A percentile compares a stretch with the other conserved stretches of the same genome.
Evolutionary conservation across 371 early-diverging fungal species (phyloP).

Genomic region (Antonospora locustae): DNA sequence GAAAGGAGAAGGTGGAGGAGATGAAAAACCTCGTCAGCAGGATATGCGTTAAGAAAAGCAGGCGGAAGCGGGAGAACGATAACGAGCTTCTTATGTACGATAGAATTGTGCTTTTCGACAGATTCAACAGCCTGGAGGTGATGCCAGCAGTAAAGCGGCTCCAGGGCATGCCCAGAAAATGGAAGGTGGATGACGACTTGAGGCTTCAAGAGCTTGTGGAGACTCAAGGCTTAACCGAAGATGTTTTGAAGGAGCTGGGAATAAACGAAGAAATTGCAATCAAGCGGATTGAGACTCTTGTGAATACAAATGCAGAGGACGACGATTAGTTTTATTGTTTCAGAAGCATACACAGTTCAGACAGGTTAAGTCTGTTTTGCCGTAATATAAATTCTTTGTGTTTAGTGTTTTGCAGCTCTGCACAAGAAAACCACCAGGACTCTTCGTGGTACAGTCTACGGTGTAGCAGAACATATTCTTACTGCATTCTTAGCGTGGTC

Average conservation of each 20-base stretch:
- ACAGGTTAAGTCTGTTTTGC: not conserved
- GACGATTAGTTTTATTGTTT: no score
- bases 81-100: conserved; percentile 46
- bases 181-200: conserved; percentile 44
- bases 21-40: conserved; percentile 44
- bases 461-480: no score
- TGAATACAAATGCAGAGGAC: conserved; percentile 1
- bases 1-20: conserved; percentile 35
- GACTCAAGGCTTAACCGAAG: conserved; percentile 35
- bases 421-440: not conserved
- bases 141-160: conserved; percentile 34
- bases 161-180: conserved; percentile 42
- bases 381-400: no score
- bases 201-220: conserved; percentile 37
- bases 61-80: conserved; percentile 30
- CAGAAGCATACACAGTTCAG: no score
- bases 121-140: conserved; percentile 6
- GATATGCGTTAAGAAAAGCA: conserved; percentile 36
- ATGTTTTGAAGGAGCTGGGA: conserved; percentile 29
- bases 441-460: no score
- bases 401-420: no score
- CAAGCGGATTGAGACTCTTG: conserved; percentile 43
- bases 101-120: conserved; percentile 46
- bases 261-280: conserved; percentile 43
- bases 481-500: no score